Conservation (phyloP, 2,329 filamentous ascomycete species). For the Westerdykella ornata region DNA sequence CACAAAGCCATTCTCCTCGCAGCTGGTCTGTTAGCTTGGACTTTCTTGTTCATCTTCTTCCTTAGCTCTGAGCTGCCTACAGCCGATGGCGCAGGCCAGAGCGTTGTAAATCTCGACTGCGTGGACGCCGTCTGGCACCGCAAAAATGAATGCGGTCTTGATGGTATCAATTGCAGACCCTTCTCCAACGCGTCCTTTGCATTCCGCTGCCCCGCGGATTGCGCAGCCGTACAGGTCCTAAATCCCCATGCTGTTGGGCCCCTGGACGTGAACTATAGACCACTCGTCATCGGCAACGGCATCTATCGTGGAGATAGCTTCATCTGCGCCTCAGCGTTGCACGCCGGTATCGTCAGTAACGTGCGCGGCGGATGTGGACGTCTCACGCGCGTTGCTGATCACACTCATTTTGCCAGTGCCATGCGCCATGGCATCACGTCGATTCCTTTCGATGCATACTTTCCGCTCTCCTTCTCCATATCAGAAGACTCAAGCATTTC, state of each 20-base stretch:
- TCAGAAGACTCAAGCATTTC: conserved; percentile 55
- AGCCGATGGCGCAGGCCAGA: conserved; percentile 57
- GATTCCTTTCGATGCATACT: conserved; percentile 73
- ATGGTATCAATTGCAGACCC: conserved; percentile 67
- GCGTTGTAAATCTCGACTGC: conserved; percentile 61
- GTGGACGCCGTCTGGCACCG: conserved; percentile 62
- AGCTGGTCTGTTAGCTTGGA: conserved; percentile 56
- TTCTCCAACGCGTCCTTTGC: conserved; percentile 63
- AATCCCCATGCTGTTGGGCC: conserved; percentile 69
- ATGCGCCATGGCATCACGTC: conserved; percentile 67
- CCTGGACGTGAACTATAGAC: conserved; percentile 52
- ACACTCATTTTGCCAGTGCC: conserved; percentile 55
- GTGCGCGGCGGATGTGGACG: conserved; percentile 73
- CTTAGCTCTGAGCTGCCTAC: conserved; percentile 54
- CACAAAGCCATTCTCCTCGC: conserved; percentile 53
- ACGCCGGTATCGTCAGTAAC: conserved; percentile 67
- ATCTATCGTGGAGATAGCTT: conserved; percentile 88
- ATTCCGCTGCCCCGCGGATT: conserved; percentile 69
- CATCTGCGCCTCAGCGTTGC: conserved; percentile 78
- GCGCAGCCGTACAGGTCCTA: conserved; percentile 56
- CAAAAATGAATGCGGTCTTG: conserved; percentile 65
- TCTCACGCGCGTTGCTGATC: conserved; percentile 62
- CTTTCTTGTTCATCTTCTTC: conserved; percentile 59
- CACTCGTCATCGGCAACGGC: conserved; percentile 51
- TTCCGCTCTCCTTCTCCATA: conserved; percentile 82